Conservation (phyloP, 148 eudicot genomes). For the Heliosperma pusillum region DNA sequence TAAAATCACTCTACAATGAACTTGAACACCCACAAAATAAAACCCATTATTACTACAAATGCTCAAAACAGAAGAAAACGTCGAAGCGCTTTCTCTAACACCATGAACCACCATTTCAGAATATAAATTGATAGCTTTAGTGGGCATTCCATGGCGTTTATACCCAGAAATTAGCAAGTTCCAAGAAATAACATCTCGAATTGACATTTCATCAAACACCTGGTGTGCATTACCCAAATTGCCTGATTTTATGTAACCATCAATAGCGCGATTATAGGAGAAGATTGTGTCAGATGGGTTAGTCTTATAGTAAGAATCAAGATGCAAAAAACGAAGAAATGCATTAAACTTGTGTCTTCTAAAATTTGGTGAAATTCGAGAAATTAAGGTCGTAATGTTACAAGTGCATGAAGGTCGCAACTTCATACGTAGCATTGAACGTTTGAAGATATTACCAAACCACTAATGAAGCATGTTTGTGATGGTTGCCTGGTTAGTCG, state of each 20-base stretch:
- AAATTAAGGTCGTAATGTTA: conserved; percentile 4
- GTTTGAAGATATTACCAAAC: too few species aligned
- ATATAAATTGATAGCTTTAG: conserved; percentile 43
- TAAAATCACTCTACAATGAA: conserved; percentile 63
- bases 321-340: conserved; percentile 15
- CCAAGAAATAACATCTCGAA: conserved; percentile 60
- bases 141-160: conserved; percentile 34
- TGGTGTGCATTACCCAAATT: conserved; percentile 40
- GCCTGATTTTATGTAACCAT: conserved; percentile 43
- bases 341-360: neutral
- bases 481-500: too few species aligned
- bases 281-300: conserved; percentile 30
- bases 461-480: too few species aligned
- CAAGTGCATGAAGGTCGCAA: neutral
- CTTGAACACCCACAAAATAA: conserved; percentile 46
- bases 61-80: conserved; percentile 65
- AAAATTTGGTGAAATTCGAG: neutral
- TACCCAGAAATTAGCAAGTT: conserved; percentile 67
- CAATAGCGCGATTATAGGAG: conserved; percentile 40
- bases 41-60: conserved; percentile 43
- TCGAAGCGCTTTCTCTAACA: conserved; percentile 51
- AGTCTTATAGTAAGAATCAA: conserved; percentile 35
- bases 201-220: conserved; percentile 74
- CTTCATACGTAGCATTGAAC: conserved; percentile 25
- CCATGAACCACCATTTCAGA: conserved; percentile 48